A percentile compares a stretch with the other conserved stretches of the same genome.
These are phyloP conservation scores for Phragmites australis DNA, from an alignment of 176 grass and related monocot species.

Conservation along the genomic window DNA sequence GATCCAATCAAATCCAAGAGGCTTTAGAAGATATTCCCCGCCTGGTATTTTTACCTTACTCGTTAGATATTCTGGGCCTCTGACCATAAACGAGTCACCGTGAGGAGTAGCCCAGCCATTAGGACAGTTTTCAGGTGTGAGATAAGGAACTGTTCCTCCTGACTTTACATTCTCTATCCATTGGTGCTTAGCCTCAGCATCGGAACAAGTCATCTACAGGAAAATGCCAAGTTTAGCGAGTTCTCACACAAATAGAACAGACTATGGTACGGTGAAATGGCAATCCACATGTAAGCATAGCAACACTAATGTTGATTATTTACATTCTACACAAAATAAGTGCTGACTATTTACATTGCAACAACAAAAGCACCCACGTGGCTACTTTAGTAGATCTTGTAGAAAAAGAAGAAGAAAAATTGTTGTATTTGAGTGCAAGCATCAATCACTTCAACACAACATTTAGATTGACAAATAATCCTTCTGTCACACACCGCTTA, in stretches of 20 bases:
- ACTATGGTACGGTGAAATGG: neutral
- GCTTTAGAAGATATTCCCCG: slow-evolving; percentile 76
- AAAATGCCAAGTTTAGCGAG: neutral
- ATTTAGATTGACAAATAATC: neutral
- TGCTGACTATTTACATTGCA: neutral
- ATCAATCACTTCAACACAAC: neutral
- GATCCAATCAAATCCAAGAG: slow-evolving; percentile 92
- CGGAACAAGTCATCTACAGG: slow-evolving; percentile 55
- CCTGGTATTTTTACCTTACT: slow-evolving; percentile 76
- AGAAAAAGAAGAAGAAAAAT: neutral
- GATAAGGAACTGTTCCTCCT: slow-evolving; percentile 68
- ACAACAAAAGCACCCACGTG: neutral
- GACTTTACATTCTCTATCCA: slow-evolving; percentile 74
- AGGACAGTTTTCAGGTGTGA: slow-evolving; percentile 48
- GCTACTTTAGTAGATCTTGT: neutral
- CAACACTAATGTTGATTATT: neutral
- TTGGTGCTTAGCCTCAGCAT: slow-evolving; percentile 54
- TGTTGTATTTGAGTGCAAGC: neutral
- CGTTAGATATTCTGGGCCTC: slow-evolving; percentile 86
- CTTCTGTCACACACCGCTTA: neutral
- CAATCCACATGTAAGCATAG: neutral
- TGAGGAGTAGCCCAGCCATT: slow-evolving; percentile 79
- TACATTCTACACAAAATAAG: too few species aligned
- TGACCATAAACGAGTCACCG: slow-evolving; percentile 70
- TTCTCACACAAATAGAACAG: neutral